These are phyloP conservation scores for Rhinocladiella mackenziei DNA, from an alignment of 2,329 filamentous ascomycete genomes.

Conservation along the genomic window DNA sequence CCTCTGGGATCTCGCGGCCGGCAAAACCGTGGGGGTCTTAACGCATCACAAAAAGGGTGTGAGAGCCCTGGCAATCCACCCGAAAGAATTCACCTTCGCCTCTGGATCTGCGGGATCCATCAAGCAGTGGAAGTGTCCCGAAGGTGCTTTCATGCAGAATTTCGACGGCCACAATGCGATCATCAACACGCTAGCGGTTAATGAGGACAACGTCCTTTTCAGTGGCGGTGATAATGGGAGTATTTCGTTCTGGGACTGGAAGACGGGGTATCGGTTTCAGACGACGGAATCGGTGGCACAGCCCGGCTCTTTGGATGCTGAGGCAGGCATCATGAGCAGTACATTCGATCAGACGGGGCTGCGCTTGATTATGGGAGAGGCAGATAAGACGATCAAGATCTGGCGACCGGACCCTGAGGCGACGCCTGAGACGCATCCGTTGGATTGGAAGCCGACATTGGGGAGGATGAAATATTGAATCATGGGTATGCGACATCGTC, in stretches of 20 bases:
- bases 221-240: constrained; percentile 94
- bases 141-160: constrained; percentile 98
- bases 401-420: constrained; percentile 93
- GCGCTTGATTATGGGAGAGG: constrained; percentile 87
- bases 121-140: constrained; percentile 99
- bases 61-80: constrained; percentile 76
- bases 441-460: constrained; percentile 85
- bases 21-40: constrained; percentile 91
- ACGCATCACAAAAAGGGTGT: constrained; percentile 99
- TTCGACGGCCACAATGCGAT: constrained; percentile 96
- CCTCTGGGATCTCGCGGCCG: constrained; percentile 92
- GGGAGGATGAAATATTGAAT: constrained; percentile 67
- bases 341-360: constrained; percentile 88
- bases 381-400: constrained; percentile 97
- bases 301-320: constrained; percentile 87
- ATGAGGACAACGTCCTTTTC: constrained; percentile 92
- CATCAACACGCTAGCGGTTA: constrained; percentile 89
- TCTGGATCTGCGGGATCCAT: constrained; percentile 87
- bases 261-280: constrained; percentile 89
- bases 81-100: constrained; percentile 93
- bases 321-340: constrained; percentile 90
- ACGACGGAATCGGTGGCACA: constrained; percentile 86
- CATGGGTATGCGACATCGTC: neutral
- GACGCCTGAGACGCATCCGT: constrained; percentile 82
- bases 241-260: constrained; percentile 99